Percentiles rank a stretch among this genome's conserved stretches.
These are phyloP conservation scores for Tulasnella calospora DNA, from an alignment of 768 basidiomycete genomes.

Conservation along the genomic window DNA sequence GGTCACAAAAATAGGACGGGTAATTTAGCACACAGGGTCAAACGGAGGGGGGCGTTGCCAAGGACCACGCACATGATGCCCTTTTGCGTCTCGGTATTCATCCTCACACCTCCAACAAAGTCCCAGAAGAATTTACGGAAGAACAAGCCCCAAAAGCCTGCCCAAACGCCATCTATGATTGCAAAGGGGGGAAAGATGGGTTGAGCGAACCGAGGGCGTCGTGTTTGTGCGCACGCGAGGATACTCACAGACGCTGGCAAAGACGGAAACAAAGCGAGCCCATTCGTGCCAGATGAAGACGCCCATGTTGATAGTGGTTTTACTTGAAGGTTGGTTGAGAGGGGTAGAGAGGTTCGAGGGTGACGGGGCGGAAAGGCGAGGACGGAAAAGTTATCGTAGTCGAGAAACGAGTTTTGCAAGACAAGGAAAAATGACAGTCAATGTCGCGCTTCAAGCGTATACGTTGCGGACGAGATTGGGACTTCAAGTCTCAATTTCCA, in stretches of 20 bases:
- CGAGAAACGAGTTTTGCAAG: neutral
- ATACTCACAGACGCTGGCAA: constrained; percentile 67
- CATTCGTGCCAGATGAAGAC: constrained; percentile 78
- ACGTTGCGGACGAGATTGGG: constrained; percentile 2
- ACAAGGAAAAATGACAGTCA: constrained; percentile 14
- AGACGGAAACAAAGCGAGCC: constrained; percentile 60
- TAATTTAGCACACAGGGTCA: neutral
- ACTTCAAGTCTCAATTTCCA: constrained; percentile 7
- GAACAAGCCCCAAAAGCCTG: constrained; percentile 69
- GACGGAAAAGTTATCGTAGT: constrained; percentile 19
- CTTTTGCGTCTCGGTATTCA: constrained; percentile 24
- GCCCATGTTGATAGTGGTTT: constrained; percentile 53
- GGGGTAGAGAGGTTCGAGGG: neutral
- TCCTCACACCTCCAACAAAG: constrained; percentile 61
- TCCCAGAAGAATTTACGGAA: constrained; percentile 98
- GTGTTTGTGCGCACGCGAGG: neutral
- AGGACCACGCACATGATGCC: constrained; percentile 32
- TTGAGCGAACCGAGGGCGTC: neutral
- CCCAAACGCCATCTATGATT: constrained; percentile 67
- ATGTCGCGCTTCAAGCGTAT: constrained; percentile 18
- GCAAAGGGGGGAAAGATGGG: neutral
- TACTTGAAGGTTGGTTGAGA: constrained; percentile 28
- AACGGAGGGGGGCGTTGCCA: neutral
- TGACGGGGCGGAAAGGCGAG: constrained; percentile 28
- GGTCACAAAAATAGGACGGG: neutral